Evolutionary conservation across 2,329 filamentous ascomycete genomes (phyloP), one percentile per base, ranked within the genome.

Genomic region (Myriosclerotinia scirpicola): DNA sequence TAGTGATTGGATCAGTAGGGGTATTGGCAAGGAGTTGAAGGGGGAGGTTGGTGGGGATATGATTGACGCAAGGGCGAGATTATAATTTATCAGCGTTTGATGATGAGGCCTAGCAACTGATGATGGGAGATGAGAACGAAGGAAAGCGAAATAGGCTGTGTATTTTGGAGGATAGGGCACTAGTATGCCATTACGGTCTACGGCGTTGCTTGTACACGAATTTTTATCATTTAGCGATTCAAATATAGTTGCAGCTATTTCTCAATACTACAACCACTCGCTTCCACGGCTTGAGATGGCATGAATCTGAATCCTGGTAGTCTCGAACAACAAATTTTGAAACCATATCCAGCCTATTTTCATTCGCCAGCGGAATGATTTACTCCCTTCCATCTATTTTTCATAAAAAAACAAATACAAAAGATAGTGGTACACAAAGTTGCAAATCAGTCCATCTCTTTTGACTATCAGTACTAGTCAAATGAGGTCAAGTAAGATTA

Each of bases 1-100:
- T 72, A 82, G 86, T 59, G 86, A 90, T 74, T 85, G 84, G 78
- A 88, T 91, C 69, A 85, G 85, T 3, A 80, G 83, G 72, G 82
- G 83, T 0, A 76, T 90, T 54, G 80, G 78, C n/a, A 78, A 76
- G 74, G 85, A 85, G 58, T 64, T 85, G 73, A 67, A 64, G 11
- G 36, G 17, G 9, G 38, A 46, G 15, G 15, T 20, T 54, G n/a
- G 46, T n/a, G 26, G 14, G 15, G 30, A 26, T 30, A 36, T 14
- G 22, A 17, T 38, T 34, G 67, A n/a, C 46, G 65, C 42, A n/a
- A 26, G 53, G 53, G 67, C 68, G 26, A 69, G 67, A 55, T 56
- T 71, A 46, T 71, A 65, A 52, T 40, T 0, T 55, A 36, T 48
- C 8, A 22, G 34, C 22, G 4, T 6, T 56, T 42, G 11, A 56